Base-by-base conservation (phyloP, 75 land plant genomes). In the Cryptomeria japonica region DNA sequence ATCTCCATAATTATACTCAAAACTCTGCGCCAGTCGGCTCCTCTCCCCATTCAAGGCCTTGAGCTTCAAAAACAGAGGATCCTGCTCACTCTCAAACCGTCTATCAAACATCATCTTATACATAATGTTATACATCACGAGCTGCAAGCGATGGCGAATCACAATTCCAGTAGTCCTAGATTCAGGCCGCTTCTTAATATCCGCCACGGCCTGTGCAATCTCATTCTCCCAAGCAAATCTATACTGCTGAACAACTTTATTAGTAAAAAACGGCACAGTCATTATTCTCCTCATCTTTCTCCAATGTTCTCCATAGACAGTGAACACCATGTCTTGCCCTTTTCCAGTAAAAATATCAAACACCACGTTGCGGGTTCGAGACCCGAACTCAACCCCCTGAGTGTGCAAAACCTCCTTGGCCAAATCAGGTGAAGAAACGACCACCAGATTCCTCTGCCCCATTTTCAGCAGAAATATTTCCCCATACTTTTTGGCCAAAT, bases 301-400 rank as follows among this genome's bases (percentile, higher is more conserved):
- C 99, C 98, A 97, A 80, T 97, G 98, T 9, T 97, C 98, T 3
- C 99, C 96, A 86, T 97, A 97, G 85, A 93, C 95, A 0, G 98
- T 95, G 93, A 97, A 97, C 70, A 97, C 98, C 99, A 97, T 96
- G 86, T 97, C 99, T 86, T 97, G 98, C 5, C 98, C 99, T 47
- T 96, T 93, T 15, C 96, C 99, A 38, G 96, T 96, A 94, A 96
- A 96, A 38, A 97, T 96, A 70, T 97, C 99, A 88, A 96, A 95
- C 22, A 97, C 96, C 38, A 96, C 94, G 86, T 97, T 97, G 3
- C 96, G 88, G 0, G 96, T 91, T 12, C 97, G 92, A 55, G 98
- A 96, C 0, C 96, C 98, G 88, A 96, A 96, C 83, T 95, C 97
- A 11, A 96, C 95, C 3, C 98, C 98, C 87, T 96, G 97, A 1